These are phyloP conservation scores for Ustilago sp. DNA, from an alignment of 1,284 basidiomycete genomes.

Conservation along the genomic window DNA sequence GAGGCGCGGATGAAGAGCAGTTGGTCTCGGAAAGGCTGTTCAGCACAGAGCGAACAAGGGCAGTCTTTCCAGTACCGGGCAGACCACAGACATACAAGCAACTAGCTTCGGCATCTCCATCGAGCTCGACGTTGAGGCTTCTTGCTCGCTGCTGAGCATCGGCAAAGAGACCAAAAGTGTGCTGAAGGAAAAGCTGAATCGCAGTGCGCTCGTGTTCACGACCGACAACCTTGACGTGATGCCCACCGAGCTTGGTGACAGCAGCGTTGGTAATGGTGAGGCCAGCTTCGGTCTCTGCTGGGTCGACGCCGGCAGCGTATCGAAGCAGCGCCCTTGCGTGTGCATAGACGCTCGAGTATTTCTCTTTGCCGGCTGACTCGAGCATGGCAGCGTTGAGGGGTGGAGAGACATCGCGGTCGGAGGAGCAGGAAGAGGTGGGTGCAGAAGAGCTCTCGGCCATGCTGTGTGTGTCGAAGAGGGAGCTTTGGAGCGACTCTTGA, in stretches of 20 bases:
- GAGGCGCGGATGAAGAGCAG: conserved; percentile 20
- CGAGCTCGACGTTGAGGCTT: conserved; percentile 45
- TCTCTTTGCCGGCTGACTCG: conserved; percentile 19
- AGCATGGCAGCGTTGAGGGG: conserved; percentile 20
- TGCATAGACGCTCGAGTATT: conserved; percentile 66
- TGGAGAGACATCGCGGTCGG: conserved; percentile 39
- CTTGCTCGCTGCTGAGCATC: conserved; percentile 21
- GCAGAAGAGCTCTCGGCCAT: conserved; percentile 38
- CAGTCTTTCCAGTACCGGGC: conserved; percentile 72
- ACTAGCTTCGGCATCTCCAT: conserved; percentile 51
- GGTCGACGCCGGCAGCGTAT: conserved; percentile 52
- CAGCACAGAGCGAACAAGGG: conserved; percentile 69
- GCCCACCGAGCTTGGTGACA: conserved; percentile 30
- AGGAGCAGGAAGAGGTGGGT: conserved; percentile 34
- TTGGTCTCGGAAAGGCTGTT: conserved; percentile 42
- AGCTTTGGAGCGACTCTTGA: conserved; percentile 49
- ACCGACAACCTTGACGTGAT: conserved; percentile 64
- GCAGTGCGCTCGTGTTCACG: conserved; percentile 63
- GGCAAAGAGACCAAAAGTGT: conserved; percentile 52
- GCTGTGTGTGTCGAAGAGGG: conserved; percentile 48
- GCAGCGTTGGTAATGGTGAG: conserved; percentile 39
- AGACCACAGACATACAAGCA: conserved; percentile 71
- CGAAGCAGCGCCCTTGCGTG: conserved; percentile 69
- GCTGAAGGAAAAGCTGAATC: conserved; percentile 64
- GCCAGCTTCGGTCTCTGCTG: conserved; percentile 46